Conservation (phyloP, 768 basidiomycete genomes). For the Rhizopogon roseolus region DNA sequence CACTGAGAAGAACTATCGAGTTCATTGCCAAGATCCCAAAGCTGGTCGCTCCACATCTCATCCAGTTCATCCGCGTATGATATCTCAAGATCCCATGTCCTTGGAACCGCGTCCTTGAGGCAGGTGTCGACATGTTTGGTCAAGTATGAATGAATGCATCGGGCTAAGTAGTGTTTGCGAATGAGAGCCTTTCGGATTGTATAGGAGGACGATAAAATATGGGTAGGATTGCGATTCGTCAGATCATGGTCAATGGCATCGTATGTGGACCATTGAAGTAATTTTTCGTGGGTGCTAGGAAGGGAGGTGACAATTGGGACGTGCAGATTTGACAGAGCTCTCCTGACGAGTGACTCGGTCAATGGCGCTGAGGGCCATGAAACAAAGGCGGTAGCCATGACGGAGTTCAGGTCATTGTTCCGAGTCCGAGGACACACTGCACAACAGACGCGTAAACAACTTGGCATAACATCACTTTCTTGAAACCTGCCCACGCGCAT, state of each 20-base stretch:
- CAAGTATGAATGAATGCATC: constrained; percentile 64
- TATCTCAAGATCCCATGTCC: constrained; percentile 81
- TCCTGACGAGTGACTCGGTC: constrained; percentile 42
- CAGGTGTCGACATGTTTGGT: constrained; percentile 62
- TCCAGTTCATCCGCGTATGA: constrained; percentile 92
- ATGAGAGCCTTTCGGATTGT: constrained; percentile 91
- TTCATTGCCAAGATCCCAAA: constrained; percentile 75
- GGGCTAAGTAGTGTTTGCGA: constrained; percentile 87
- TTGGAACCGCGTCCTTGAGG: constrained; percentile 55
- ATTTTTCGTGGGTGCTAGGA: constrained; percentile 15
- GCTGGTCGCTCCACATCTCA: constrained; percentile 88
- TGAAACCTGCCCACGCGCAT: not conserved
- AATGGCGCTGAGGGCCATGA: constrained; percentile 54
- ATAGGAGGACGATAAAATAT: constrained; percentile 74
- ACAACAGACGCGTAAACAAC: too few relatives aligned
- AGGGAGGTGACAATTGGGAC: constrained; percentile 23
- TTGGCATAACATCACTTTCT: too few relatives aligned
- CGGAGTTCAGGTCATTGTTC: too few relatives aligned
- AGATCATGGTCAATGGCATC: constrained; percentile 79
- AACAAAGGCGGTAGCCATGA: constrained; percentile 31
- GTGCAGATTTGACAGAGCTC: constrained; percentile 32
- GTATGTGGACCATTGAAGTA: constrained; percentile 86
- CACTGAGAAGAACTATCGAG: constrained; percentile 52
- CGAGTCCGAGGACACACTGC: too few relatives aligned
- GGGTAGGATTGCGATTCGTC: constrained; percentile 44